Conservation (phyloP, 768 basidiomycete genomes). For the Sutorius australiensis region DNA sequence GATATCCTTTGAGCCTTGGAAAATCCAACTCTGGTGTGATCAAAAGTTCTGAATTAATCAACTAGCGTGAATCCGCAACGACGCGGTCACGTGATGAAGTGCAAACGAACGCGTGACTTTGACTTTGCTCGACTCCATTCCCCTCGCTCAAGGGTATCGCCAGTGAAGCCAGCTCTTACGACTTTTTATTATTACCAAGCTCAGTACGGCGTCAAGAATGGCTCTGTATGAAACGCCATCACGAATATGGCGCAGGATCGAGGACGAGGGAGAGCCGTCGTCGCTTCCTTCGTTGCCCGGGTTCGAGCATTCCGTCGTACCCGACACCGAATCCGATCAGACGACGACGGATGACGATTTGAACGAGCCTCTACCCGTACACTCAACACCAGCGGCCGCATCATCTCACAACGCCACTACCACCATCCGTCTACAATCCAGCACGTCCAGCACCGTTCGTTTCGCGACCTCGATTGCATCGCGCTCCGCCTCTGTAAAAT, state of each 20-base stretch:
- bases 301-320: conserved; percentile 60
- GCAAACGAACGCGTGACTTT: conserved; percentile 20
- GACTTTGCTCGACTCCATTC: not conserved
- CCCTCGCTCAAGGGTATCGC: not conserved
- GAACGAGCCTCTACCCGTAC: conserved; percentile 50
- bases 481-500: conserved; percentile 34
- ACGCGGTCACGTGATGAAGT: conserved; percentile 25
- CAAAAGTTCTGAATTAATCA: not conserved
- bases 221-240: conserved; percentile 76
- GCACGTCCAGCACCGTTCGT: conserved; percentile 47
- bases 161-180: not conserved
- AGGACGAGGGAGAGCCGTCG: conserved; percentile 75
- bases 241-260: conserved; percentile 78
- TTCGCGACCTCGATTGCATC: conserved; percentile 53
- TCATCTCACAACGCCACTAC: conserved; percentile 49
- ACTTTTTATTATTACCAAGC: conserved; percentile 2
- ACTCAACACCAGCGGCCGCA: conserved; percentile 60
- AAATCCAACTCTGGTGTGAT: not conserved
- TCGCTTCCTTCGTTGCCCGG: conserved; percentile 74
- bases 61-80: too few relatives aligned
- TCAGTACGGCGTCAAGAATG: conserved; percentile 27
- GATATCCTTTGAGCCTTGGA: not conserved
- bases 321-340: conserved; percentile 34
- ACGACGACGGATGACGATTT: conserved; percentile 41
- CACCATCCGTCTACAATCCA: conserved; percentile 47